Percentiles rank a stretch among this genome's conserved stretches.
Evolutionary conservation across 2,329 filamentous ascomycete species (phyloP).

Genomic region (Arachnopeziza araneosa): DNA sequence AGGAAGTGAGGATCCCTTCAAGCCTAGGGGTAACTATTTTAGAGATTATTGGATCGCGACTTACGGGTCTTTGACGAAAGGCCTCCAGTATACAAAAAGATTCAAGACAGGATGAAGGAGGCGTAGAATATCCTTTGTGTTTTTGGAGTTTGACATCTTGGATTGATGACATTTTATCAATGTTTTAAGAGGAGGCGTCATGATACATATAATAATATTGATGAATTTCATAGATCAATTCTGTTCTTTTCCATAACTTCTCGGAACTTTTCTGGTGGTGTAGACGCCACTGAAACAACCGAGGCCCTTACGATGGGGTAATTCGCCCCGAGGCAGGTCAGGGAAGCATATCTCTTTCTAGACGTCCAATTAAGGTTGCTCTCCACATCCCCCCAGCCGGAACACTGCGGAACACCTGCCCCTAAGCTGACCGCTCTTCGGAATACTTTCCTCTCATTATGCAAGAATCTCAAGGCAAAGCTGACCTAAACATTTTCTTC

Average conservation of each 20-base stretch:
- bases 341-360: not conserved
- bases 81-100: slow-evolving; percentile 17
- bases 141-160: not conserved
- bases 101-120: not conserved
- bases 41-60: slow-evolving; percentile 25
- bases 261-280: not conserved
- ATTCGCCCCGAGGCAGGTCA: not conserved
- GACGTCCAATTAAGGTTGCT: not conserved
- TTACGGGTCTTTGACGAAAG: slow-evolving; percentile 23
- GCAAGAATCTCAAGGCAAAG: not conserved
- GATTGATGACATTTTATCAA: not conserved
- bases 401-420: not conserved
- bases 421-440: not conserved
- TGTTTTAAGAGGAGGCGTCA: not conserved
- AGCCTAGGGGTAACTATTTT: slow-evolving; percentile 26
- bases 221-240: not conserved
- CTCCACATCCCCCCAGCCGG: not conserved
- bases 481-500: not conserved
- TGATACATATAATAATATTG: not conserved
- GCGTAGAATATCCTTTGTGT: not conserved
- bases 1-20: slow-evolving; percentile 26
- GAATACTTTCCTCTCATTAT: not conserved
- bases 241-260: not conserved
- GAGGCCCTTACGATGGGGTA: not conserved
- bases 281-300: not conserved